These are phyloP conservation scores for Colletotrichum gloeosporioides DNA, from an alignment of 2,329 filamentous ascomycete genomes.

Conservation along the genomic window DNA sequence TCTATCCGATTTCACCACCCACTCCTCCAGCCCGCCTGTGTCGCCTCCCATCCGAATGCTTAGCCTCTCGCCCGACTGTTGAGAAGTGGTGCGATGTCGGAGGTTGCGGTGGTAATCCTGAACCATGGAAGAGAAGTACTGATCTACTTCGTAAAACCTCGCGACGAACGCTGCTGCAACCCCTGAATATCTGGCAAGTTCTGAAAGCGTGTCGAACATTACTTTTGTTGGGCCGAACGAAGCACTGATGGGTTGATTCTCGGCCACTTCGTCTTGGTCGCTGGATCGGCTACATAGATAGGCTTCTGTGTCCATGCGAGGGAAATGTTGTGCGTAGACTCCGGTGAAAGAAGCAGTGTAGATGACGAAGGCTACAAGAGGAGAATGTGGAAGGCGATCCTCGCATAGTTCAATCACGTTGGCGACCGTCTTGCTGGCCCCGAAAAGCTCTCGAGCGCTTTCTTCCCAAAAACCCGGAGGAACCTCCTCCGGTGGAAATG, in stretches of 20 bases:
- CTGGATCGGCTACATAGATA: conserved; percentile 52
- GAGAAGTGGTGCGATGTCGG: not conserved
- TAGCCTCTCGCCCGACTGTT: conserved; percentile 23
- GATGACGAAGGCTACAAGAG: conserved; percentile 69
- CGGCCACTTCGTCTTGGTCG: conserved; percentile 13
- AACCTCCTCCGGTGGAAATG: conserved; percentile 51
- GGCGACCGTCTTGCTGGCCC: conserved; percentile 65
- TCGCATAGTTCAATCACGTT: conserved; percentile 69
- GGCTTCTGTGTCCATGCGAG: conserved; percentile 66
- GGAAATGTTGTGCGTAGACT: conserved; percentile 70
- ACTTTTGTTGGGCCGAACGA: not conserved
- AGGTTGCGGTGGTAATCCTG: conserved; percentile 11
- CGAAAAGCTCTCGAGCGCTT: conserved; percentile 67
- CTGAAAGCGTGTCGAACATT: not conserved
- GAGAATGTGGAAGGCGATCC: conserved; percentile 68
- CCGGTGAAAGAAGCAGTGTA: conserved; percentile 71
- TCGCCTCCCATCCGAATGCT: conserved; percentile 45
- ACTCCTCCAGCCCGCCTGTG: conserved; percentile 62
- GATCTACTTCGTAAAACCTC: conserved; percentile 12
- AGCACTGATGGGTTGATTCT: not conserved
- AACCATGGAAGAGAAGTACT: conserved; percentile 6
- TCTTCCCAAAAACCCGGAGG: conserved; percentile 66
- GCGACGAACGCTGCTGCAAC: conserved; percentile 9
- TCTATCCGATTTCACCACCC: conserved; percentile 43
- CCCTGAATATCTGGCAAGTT: conserved; percentile 1